These are phyloP conservation scores for Barbarea vulgaris DNA, from an alignment of 345 rosid genomes.

Conservation along the genomic window DNA sequence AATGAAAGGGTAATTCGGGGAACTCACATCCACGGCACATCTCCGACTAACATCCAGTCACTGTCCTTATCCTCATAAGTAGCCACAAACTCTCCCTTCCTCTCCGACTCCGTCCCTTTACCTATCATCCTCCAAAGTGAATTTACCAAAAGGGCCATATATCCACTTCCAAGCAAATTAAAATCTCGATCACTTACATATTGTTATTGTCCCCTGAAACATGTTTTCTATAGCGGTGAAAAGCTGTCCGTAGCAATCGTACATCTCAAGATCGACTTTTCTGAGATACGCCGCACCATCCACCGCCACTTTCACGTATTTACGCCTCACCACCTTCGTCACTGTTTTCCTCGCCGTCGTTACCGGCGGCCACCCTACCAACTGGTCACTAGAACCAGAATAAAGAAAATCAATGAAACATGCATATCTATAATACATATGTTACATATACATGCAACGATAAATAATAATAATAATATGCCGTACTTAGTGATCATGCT, in stretches of 20 bases:
- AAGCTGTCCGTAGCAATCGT: slow-evolving; percentile 51
- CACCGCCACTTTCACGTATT: slow-evolving; percentile 71
- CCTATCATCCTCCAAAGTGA: slow-evolving; percentile 38
- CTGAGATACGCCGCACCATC: slow-evolving; percentile 78
- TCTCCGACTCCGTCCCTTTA: slow-evolving; percentile 28
- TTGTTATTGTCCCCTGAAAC: slow-evolving; percentile 54
- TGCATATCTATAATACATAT: neutral
- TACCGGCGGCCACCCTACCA: slow-evolving; percentile 90
- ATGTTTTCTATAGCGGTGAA: slow-evolving; percentile 52
- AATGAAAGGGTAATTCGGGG: neutral
- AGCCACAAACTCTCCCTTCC: slow-evolving; percentile 54
- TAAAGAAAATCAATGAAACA: slow-evolving; percentile 7
- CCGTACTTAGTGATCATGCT: slow-evolving; percentile 25
- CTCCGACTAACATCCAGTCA: slow-evolving; percentile 90
- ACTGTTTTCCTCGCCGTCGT: slow-evolving; percentile 36
- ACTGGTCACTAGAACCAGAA: slow-evolving; percentile 43
- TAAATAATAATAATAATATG: neutral
- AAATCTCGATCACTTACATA: slow-evolving; percentile 43
- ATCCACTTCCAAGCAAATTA: neutral
- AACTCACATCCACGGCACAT: slow-evolving; percentile 90
- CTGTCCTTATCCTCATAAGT: slow-evolving; percentile 84
- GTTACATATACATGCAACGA: neutral
- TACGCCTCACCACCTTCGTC: slow-evolving; percentile 44
- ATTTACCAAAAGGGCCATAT: slow-evolving; percentile 5
- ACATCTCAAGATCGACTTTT: slow-evolving; percentile 64